These are phyloP conservation scores for Clavulina sp. DNA, from an alignment of 768 basidiomycete genomes.

Conservation along the genomic window DNA sequence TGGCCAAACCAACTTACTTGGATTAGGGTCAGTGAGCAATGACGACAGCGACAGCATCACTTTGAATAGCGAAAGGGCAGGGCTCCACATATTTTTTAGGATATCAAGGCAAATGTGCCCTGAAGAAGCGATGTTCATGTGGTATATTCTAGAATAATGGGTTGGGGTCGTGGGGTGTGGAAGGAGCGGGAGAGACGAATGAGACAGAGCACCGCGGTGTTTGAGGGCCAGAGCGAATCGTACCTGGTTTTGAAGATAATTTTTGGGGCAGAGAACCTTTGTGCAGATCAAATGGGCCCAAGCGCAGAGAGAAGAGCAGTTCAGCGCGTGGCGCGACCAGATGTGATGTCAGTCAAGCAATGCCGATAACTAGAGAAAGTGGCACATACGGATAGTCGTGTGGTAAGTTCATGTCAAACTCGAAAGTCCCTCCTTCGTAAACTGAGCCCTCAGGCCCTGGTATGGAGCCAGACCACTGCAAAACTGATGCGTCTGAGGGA, in stretches of 20 bases:
- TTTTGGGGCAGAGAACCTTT: constrained; percentile 10
- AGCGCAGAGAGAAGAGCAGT: constrained; percentile 65
- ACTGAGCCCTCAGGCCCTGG: constrained; percentile 71
- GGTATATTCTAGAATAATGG: constrained; percentile 44
- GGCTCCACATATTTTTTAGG: constrained; percentile 87
- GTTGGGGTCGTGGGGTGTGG: neutral
- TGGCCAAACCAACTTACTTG: constrained; percentile 34
- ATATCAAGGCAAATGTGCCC: constrained; percentile 69
- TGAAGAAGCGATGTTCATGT: constrained; percentile 42
- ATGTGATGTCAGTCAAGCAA: neutral
- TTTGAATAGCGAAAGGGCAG: constrained; percentile 84
- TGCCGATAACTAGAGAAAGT: too few species aligned
- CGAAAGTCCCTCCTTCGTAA: constrained; percentile 60
- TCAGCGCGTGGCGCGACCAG: constrained; percentile 16
- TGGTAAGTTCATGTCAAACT: constrained; percentile 46
- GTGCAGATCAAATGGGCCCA: constrained; percentile 33
- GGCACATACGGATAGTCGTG: constrained; percentile 59
- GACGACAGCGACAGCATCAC: constrained; percentile 87
- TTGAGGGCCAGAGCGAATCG: neutral
- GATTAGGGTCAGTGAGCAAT: constrained; percentile 86
- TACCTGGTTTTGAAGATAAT: constrained; percentile 10
- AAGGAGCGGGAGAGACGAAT: neutral
- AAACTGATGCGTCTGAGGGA: constrained; percentile 43
- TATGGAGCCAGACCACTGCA: constrained; percentile 57
- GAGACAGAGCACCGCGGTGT: neutral